Evolutionary conservation across 169 alveolate genomes (phyloP).

Genomic region (Cryptosporidium baileyi): DNA sequence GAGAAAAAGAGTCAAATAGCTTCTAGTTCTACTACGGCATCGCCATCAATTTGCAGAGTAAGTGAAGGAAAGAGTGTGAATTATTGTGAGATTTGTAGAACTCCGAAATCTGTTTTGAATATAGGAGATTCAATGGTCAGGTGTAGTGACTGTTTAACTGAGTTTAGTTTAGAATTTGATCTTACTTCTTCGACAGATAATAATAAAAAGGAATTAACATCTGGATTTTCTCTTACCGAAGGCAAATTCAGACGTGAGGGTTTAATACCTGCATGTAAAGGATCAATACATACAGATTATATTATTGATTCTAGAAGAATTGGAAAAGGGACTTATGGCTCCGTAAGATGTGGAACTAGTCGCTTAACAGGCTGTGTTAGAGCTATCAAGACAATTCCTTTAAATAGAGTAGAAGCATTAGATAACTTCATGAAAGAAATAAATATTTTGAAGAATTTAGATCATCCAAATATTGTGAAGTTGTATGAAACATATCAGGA

Average conservation of each 20-base stretch:
- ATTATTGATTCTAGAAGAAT: constrained; percentile 60
- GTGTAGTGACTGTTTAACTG: no score
- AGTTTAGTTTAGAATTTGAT: no score
- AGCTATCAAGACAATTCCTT: constrained; percentile 83
- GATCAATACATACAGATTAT: constrained; percentile 60
- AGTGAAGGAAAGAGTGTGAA: no score
- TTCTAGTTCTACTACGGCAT: no score
- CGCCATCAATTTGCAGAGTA: no score
- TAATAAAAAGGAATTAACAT: neutral
- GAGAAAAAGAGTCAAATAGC: no score
- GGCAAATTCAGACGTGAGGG: constrained; percentile 61
- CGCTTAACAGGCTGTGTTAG: constrained; percentile 75
- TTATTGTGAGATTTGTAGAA: no score
- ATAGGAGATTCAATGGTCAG: no score
- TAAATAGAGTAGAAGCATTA: constrained; percentile 79
- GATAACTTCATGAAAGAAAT: constrained; percentile 79
- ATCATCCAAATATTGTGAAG: constrained; percentile 81
- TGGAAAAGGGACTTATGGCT: constrained; percentile 86
- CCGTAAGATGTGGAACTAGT: constrained; percentile 81
- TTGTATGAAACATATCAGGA: constrained; percentile 84
- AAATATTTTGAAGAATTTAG: constrained; percentile 72
- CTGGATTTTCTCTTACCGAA: neutral
- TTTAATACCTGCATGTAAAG: constrained; percentile 63
- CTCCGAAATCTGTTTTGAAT: no score
- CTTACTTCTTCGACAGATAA: neutral